Conservation (phyloP, 2,329 filamentous ascomycete species). For the Xylariomycetidae sp. region DNA sequence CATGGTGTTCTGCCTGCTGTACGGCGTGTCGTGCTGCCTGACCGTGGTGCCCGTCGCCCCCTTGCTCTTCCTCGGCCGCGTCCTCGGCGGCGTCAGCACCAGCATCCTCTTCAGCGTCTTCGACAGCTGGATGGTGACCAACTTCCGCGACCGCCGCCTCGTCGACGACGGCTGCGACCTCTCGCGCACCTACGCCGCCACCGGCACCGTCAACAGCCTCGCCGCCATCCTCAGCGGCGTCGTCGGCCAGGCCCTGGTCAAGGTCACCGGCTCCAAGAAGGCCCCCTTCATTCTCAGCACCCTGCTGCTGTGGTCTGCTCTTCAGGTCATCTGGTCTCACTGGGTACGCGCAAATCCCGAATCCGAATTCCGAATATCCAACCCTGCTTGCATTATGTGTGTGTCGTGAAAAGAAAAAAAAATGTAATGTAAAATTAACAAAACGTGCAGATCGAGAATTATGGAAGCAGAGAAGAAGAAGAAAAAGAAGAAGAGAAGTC, state of each 20-base stretch:
- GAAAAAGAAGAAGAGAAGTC: too few species aligned
- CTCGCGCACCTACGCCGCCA: conserved; percentile 44
- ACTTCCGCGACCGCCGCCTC: conserved; percentile 44
- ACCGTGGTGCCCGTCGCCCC: conserved; percentile 38
- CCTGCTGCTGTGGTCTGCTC: conserved; percentile 36
- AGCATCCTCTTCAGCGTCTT: conserved; percentile 56
- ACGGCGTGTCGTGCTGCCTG: conserved; percentile 47
- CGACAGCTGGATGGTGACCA: conserved; percentile 57
- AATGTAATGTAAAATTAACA: too few species aligned
- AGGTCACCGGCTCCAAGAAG: conserved; percentile 40
- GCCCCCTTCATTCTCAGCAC: conserved; percentile 48
- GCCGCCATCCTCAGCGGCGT: conserved; percentile 52
- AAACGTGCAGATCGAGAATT: conserved; percentile 26
- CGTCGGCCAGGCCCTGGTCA: conserved; percentile 47
- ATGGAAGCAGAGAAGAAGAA: conserved; percentile 16
- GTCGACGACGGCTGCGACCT: conserved; percentile 29
- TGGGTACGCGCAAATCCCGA: conserved; percentile 38
- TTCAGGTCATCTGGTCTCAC: conserved; percentile 38
- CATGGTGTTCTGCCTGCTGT: conserved; percentile 48
- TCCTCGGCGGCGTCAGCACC: conserved; percentile 50
- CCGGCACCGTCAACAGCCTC: conserved; percentile 49
- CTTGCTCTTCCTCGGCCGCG: conserved; percentile 49
- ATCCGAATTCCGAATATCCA: too few species aligned
- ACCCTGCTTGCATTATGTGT: too few species aligned
- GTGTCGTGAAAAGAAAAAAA: too few species aligned